Base-by-base conservation (phyloP, 73 alveolate species). In the Vitrella brassicaformis region DNA sequence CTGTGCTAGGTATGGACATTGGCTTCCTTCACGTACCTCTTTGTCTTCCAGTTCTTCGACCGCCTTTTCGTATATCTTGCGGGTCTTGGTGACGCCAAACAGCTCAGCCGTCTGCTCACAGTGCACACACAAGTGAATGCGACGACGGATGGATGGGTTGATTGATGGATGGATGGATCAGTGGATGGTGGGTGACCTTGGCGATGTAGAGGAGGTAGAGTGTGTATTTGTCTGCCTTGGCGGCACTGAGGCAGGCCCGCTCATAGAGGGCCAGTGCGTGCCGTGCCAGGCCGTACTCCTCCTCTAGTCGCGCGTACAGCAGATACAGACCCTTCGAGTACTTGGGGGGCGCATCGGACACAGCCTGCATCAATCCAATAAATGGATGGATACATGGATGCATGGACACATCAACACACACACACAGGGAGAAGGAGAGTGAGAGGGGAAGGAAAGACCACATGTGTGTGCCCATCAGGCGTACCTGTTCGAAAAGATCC, bases 301-400 rank as follows among this genome's bases (percentile, higher is more conserved):
- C 98, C 68, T 93, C 98, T 68, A 81, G 88, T 80, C 85, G 89
- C 31, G 98, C 96, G 79, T 87, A 93, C 85, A 93, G 89, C 79
- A 78, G 81, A 85, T 85, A 90, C 80, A 93, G 93, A 78, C 91
- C 71, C 84, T 85, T 71, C 47, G 84, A 78, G 70, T 71, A 76
- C 47, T 85, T 68, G 0, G 84, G 75, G 0, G 84, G 84, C 22
- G 68, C 84, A 74, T 73, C 26, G 9, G 27, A 18, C 69, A n/a
- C 0, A 0, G 47, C 28, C 9, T 0, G 29, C 29, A 19, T n/a
- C 29, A 31, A 66, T 1, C 30, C 30, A 30, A 31, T 25, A 69
- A 31, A 31, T 22, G 10, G 67, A 0, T 19, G 66, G 27, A 65
- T 19, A 0, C 70, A 65, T 39, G 64, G 14, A 39, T 7, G 64